Base-by-base conservation (phyloP, 257 asterid genomes). In the Solanum appendiculatum region DNA sequence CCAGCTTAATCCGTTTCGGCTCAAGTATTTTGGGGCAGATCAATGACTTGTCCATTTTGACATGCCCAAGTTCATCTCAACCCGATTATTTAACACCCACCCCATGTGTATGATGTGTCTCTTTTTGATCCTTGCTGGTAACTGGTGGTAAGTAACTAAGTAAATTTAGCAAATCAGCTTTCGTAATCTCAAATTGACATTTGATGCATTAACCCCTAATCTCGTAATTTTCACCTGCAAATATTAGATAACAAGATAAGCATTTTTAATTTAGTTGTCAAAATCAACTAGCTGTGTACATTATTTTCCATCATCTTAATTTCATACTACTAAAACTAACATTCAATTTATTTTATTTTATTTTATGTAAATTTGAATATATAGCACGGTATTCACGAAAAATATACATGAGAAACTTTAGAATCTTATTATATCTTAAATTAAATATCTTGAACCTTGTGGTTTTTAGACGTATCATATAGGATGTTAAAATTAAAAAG, bases 221-320 rank as follows among this genome's bases (percentile, higher is more conserved):
- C 91, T 85, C 10, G 51, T 11, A 69, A 87, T 46, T 85, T 44
- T 87, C 21, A 44, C 91, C 91, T 89, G 89, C 73, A 77, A 63
- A 75, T 40, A 85, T 33, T 31, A 36, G 33, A 11, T 34, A 85
- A 85, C 36, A 85, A 64, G 11, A 20, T 16, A 64, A 16, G 42
- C 37, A 64, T 27, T 56, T 18, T n/a, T 84, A 54, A 54, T 82
- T 82, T 18, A 60, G 39, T 33, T 31, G 66, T 11, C 5, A 29
- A 51, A 44, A 44, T 44, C 13, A 27, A 46, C 23, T 46, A 81
- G 56, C 31, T 78, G 31, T 8, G 16, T 34, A 40, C 20, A 39
- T 39, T 68, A 39, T 23, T 39, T 74, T 25, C 34, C 34, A 74
- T 74, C 58, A 40, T 75, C 58, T 40, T 16, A 51, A 51, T 51